Percentiles rank a stretch among this genome's conserved stretches.
Evolutionary conservation across 2,329 filamentous ascomycete genomes (phyloP).

Genomic region (Clarireedia homoeocarpa): DNA sequence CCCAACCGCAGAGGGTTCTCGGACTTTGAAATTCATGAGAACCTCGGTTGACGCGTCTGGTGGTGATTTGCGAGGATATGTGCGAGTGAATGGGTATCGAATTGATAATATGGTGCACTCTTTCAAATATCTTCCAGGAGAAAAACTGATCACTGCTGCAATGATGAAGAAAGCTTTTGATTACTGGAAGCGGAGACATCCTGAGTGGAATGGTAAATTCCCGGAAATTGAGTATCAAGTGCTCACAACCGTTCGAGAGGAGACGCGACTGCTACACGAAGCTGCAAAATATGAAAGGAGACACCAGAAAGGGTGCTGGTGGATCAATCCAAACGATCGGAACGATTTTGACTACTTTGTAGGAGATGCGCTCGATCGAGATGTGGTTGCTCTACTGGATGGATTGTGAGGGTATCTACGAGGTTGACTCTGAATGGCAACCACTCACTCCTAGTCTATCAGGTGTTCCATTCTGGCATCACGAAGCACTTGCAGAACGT

Average conservation of each 20-base stretch:
- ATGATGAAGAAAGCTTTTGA: background rate
- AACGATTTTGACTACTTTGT: background rate
- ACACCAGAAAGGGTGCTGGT: background rate
- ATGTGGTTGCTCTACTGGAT: background rate
- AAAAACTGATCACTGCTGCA: background rate
- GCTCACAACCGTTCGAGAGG: background rate
- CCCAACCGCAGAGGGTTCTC: background rate
- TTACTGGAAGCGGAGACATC: background rate
- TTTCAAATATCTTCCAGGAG: background rate
- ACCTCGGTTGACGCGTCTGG: background rate
- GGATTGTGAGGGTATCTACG: background rate
- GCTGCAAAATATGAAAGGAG: background rate
- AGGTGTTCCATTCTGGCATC: too few species aligned
- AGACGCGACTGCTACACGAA: background rate
- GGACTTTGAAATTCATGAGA: background rate
- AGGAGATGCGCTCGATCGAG: background rate
- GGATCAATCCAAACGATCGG: background rate
- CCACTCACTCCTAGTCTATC: too few species aligned
- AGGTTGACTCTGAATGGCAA: too few species aligned
- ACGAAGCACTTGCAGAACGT: too few species aligned
- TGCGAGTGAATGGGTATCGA: background rate
- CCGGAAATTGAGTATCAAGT: background rate
- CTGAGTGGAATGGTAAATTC: background rate
- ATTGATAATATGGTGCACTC: background rate
- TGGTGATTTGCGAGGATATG: too few species aligned